Base-by-base conservation (phyloP, 306 rosid species). In the Cucurbita argyrosperma region DNA sequence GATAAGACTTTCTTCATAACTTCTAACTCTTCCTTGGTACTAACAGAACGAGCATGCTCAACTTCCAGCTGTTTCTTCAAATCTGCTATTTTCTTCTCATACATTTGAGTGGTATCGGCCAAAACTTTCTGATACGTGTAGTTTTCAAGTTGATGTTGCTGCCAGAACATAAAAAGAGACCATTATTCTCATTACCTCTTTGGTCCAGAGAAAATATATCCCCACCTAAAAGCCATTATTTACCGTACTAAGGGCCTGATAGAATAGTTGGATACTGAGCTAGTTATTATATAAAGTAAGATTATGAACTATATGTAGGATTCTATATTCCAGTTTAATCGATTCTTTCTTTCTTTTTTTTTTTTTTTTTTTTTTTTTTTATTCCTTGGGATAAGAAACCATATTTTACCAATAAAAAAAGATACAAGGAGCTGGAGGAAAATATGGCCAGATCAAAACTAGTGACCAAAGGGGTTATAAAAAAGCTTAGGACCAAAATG, bases 41-140 rank as follows among this genome's bases (percentile, higher is more conserved):
- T 72, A 76, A 70, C 80, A 52, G 75, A 71, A 40, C 46, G 71
- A 63, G 79, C 63, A 59, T 52, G 82, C 77, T 81, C 85, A 50
- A 77, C 87, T 71, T 84, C 86, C 47, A 78, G 75, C 78, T 84
- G 79, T 76, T 82, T 81, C 64, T 76, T 67, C 76, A 88, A 76
- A 73, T 83, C 85, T 16, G 84, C 74, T 58, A 88, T 82, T 75
- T 84, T 88, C 77, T 79, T 79, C 85, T 88, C 92, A 49, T 86
- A 86, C 88, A 82, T 84, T 79, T 86, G 88, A 70, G 92, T 84
- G 69, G 87, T 88, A 76, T 88, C 90, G 60, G 87, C 92, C 77
- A 88, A 78, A 62, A 82, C 76, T 79, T 82, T 81, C 78, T 88
- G 87, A 76, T 84, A 82, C 0, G 85, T 68, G 53, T 84, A 80